Evolutionary conservation across 805 yeast species (phyloP), one percentile per base, ranked within the genome.

Genomic region (Candida manassasensis): DNA sequence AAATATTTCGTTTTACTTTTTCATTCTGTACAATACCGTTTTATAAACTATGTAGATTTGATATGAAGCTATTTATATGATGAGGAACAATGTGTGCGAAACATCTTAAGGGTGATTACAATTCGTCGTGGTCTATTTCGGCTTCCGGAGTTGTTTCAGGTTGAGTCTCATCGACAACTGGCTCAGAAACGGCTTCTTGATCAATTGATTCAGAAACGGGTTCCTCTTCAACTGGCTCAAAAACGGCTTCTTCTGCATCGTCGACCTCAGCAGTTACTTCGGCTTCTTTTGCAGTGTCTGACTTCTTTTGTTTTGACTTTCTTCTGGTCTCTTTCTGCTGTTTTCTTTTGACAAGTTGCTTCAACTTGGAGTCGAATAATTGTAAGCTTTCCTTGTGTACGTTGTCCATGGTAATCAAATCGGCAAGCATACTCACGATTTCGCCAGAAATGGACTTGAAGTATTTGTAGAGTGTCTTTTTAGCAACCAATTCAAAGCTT

Each of bases 261-360:
- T n/a, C 9, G 22, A 10, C 7, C 10, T 19, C 27, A 11, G 27
- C 12, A 24, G 34, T 26, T 1, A 17, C 27, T 14, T 29, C 38
- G 2, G 19, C 27, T 14, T 29, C 38, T 6, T 19, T 26, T 7
- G 34, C 40, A 21, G 40, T 41, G 13, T 44, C 45, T 6, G 32
- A 35, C n/a, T 25, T 21, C 29, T 27, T 37, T 34, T 39, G 47
- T 39, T 55, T 65, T 37, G 57, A 39, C 44, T 57, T 55, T 27
- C 54, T 55, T 43, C 61, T 59, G 26, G 48, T 44, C 37, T 62
- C 66, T 39, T 55, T 58, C 37, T 56, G 58, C 9, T 40, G 38
- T 36, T 55, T 57, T 45, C 68, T 62, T 28, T 51, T 55, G 18
- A 50, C 29, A 32, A 64, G 50, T 17, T 47, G 54, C 5, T 54